Conservation (phyloP, 768 basidiomycete genomes). For the Lentinula edodes region DNA sequence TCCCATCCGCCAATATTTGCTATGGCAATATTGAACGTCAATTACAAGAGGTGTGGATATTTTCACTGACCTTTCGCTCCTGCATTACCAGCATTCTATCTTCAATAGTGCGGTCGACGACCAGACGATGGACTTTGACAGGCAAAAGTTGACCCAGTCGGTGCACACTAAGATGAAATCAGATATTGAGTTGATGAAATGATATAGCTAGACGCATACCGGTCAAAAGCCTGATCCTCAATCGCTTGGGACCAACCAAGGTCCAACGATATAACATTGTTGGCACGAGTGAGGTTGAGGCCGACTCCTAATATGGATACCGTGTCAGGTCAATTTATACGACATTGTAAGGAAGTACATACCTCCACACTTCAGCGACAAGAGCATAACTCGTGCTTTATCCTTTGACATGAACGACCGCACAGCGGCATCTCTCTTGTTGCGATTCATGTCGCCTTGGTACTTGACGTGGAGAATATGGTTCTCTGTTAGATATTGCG, state of each 20-base stretch:
- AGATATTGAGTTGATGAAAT: background rate
- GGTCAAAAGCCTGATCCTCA: constrained; percentile 57
- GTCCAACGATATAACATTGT: constrained; percentile 59
- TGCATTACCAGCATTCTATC: constrained; percentile 66
- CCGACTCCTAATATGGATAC: constrained; percentile 29
- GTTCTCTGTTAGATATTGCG: constrained; percentile 50
- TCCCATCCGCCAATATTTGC: constrained; percentile 55
- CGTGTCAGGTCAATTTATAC: background rate
- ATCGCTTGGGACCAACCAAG: constrained; percentile 62
- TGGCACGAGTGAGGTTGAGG: constrained; percentile 59
- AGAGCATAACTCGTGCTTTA: constrained; percentile 53
- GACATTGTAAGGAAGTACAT: constrained; percentile 4
- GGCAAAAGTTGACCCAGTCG: constrained; percentile 49
- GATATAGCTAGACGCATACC: constrained; percentile 13
- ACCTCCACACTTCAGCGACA: constrained; percentile 64
- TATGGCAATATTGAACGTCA: background rate
- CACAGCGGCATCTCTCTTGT: constrained; percentile 49
- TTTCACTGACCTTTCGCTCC: constrained; percentile 42
- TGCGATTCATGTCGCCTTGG: constrained; percentile 54
- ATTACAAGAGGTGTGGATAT: background rate
- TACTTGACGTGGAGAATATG: constrained; percentile 55
- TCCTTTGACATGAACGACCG: constrained; percentile 56
- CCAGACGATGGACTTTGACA: constrained; percentile 50
- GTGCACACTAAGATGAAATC: constrained; percentile 27
- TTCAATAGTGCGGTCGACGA: constrained; percentile 58